A percentile compares a stretch with the other conserved stretches of the same genome.
Conservation (phyloP, 2,329 filamentous ascomycete species). For the Ramularia endophylla region DNA sequence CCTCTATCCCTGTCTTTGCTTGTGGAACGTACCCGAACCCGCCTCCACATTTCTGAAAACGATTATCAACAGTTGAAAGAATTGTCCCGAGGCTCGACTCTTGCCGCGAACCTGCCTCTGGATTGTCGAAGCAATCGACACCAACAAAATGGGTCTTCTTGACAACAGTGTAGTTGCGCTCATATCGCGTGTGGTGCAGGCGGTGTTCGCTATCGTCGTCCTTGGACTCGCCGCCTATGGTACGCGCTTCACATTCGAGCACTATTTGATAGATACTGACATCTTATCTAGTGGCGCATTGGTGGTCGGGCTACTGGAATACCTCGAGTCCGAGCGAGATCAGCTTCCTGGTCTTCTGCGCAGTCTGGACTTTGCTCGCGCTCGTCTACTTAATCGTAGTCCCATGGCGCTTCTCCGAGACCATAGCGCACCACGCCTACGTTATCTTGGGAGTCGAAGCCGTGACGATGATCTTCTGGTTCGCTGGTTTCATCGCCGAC, state of each 20-base stretch:
- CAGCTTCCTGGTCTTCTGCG: constrained; percentile 75
- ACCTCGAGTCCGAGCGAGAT: constrained; percentile 51
- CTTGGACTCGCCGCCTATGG: constrained; percentile 70
- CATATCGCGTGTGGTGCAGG: constrained; percentile 61
- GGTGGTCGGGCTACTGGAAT: constrained; percentile 48
- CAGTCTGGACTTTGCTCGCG: constrained; percentile 67
- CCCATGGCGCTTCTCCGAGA: constrained; percentile 41
- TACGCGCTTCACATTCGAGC: constrained; percentile 41
- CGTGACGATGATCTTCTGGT: constrained; percentile 82
- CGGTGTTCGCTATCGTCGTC: constrained; percentile 64
- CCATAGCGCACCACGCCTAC: constrained; percentile 55
- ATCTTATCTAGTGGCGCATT: constrained; percentile 48
- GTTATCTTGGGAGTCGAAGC: constrained; percentile 62
- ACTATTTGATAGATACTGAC: constrained; percentile 2
- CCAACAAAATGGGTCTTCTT: neutral
- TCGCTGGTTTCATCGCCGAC: constrained; percentile 74
- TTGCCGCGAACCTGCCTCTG: too few species aligned
- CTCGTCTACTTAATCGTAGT: constrained; percentile 64
- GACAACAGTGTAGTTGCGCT: constrained; percentile 39
- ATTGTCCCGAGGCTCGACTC: too few species aligned
- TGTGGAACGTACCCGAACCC: too few species aligned
- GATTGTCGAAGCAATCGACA: neutral
- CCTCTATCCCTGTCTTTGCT: too few species aligned
- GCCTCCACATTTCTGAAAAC: too few species aligned
- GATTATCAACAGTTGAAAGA: too few species aligned